Conservation (phyloP, 768 basidiomycete genomes). For the Leccinellum rugosiceps region DNA sequence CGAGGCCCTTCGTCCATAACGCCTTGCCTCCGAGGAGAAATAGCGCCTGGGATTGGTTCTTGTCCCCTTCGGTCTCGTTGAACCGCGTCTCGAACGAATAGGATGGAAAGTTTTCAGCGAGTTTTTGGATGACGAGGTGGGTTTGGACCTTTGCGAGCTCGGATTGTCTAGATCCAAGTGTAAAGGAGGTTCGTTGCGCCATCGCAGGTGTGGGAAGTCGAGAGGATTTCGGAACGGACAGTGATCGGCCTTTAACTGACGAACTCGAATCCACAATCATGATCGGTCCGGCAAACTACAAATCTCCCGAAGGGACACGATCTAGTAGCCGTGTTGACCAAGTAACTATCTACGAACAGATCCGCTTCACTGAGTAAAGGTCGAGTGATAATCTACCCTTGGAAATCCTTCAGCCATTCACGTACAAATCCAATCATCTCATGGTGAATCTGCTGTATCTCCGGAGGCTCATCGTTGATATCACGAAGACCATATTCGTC, state of each 20-base stretch:
- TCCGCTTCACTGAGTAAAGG: too few relatives aligned
- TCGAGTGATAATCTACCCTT: too few relatives aligned
- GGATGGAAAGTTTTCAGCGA: constrained; percentile 55
- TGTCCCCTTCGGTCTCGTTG: constrained; percentile 79
- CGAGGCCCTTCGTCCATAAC: constrained; percentile 96
- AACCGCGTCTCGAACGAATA: constrained; percentile 49
- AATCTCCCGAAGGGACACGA: too few relatives aligned
- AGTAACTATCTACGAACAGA: too few relatives aligned
- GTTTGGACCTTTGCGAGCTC: constrained; percentile 91
- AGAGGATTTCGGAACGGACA: background rate
- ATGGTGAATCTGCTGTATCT: constrained; percentile 76
- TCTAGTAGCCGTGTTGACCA: too few relatives aligned
- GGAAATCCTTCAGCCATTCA: constrained; percentile 61
- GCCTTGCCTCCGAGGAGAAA: constrained; percentile 90
- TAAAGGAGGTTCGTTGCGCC: constrained; percentile 46
- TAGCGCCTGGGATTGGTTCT: constrained; percentile 84
- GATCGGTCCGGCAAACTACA: background rate
- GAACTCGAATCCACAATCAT: too few relatives aligned
- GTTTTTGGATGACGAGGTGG: constrained; percentile 65
- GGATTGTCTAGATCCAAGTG: constrained; percentile 82
- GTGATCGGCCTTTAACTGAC: background rate
- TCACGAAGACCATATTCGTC: constrained; percentile 73
- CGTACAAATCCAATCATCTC: constrained; percentile 79
- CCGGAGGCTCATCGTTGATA: constrained; percentile 60
- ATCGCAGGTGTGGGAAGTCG: constrained; percentile 4